Evolutionary conservation across 306 rosid genomes (phyloP).

Genomic region (Quercus engelmannii): DNA sequence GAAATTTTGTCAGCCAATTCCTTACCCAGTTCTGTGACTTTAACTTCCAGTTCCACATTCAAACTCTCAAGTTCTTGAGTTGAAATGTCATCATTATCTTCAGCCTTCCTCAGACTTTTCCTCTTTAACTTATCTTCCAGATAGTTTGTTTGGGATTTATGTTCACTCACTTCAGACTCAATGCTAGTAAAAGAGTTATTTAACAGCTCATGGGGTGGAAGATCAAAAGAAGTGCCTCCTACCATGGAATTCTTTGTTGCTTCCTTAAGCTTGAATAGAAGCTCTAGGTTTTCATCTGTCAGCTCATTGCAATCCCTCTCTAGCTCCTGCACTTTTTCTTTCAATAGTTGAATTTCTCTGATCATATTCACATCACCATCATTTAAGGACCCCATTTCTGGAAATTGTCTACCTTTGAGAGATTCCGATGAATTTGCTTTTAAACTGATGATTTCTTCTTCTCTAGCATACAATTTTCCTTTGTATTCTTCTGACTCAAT

Average conservation of each 20-base stretch:
- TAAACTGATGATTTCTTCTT: constrained; percentile 47
- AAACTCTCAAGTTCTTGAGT: constrained; percentile 31
- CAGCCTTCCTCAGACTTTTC: constrained; percentile 26
- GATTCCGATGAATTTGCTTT: constrained; percentile 42
- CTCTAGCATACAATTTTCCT: constrained; percentile 39
- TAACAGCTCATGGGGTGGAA: constrained; percentile 27
- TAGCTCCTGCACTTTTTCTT: constrained; percentile 78
- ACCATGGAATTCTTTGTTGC: constrained; percentile 38
- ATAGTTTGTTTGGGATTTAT: constrained; percentile 28
- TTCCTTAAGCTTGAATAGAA: constrained; percentile 81
- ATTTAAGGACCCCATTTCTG: constrained; percentile 35
- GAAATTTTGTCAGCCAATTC: constrained; percentile 27
- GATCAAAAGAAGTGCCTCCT: constrained; percentile 29
- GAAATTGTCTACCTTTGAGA: constrained; percentile 32
- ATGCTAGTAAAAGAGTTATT: constrained; percentile 38
- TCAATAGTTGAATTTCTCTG: constrained; percentile 55
- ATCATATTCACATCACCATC: constrained; percentile 46
- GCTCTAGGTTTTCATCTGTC: constrained; percentile 92
- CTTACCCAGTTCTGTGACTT: constrained; percentile 31
- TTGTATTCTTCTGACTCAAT: constrained; percentile 41
- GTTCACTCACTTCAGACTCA: constrained; percentile 48
- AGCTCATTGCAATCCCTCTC: constrained; percentile 92
- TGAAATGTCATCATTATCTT: constrained; percentile 21
- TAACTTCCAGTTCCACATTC: constrained; percentile 32
- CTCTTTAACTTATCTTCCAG: constrained; percentile 33